Percentiles rank a stretch among this genome's conserved stretches.
These are phyloP conservation scores for Botrytis elliptica DNA, from an alignment of 2,329 filamentous ascomycete species.

Conservation along the genomic window DNA sequence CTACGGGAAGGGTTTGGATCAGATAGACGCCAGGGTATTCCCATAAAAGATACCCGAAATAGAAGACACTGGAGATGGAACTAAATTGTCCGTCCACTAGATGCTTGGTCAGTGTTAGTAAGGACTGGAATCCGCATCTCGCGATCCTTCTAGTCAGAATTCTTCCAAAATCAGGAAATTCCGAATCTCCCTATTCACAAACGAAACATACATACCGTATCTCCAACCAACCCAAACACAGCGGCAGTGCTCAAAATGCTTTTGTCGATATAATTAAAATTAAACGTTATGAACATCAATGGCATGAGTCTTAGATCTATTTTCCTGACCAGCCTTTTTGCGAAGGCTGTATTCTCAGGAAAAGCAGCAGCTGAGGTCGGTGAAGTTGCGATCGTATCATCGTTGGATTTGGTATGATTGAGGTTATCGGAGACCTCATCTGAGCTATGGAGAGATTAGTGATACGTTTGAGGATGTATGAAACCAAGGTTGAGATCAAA, in stretches of 20 bases:
- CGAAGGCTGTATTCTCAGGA: neutral
- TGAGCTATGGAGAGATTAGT: neutral
- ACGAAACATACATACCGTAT: slow-evolving; percentile 36
- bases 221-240: slow-evolving; percentile 48
- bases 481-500: too few relatives aligned
- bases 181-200: too few relatives aligned
- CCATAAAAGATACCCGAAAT: slow-evolving; percentile 33
- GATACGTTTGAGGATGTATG: neutral
- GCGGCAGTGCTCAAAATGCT: slow-evolving; percentile 43
- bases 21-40: slow-evolving; percentile 42
- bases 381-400: neutral
- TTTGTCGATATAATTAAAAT: slow-evolving; percentile 49
- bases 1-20: slow-evolving; percentile 40
- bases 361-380: neutral
- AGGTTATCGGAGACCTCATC: neutral
- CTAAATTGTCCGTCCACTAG: slow-evolving; percentile 17
- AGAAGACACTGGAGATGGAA: slow-evolving; percentile 28
- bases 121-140: neutral
- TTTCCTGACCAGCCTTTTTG: slow-evolving; percentile 45
- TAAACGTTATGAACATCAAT: slow-evolving; percentile 55
- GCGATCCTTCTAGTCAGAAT: neutral
- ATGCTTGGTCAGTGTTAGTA: neutral
- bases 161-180: neutral
- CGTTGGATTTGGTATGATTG: neutral
- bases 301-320: slow-evolving; percentile 55